These are phyloP conservation scores for Cucurbita ficifolia DNA, from an alignment of 306 rosid species.

Conservation along the genomic window DNA sequence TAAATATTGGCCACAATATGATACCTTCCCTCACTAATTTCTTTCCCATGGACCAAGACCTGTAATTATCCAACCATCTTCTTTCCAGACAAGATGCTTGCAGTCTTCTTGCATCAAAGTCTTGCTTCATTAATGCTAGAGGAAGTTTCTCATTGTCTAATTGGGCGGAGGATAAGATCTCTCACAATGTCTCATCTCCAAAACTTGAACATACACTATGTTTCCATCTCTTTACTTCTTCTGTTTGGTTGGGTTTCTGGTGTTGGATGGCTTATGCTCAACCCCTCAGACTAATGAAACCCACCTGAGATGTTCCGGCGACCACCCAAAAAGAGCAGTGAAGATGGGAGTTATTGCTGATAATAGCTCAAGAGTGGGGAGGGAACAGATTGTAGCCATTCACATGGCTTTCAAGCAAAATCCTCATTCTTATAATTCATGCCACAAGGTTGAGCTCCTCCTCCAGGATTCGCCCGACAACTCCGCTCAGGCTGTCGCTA, in stretches of 20 bases:
- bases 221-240: background rate
- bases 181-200: background rate
- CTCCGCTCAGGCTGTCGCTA: slow-evolving; percentile 14
- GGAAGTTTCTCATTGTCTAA: too few relatives aligned
- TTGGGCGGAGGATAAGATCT: too few relatives aligned
- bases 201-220: background rate
- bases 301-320: background rate
- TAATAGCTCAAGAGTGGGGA: slow-evolving; percentile 18
- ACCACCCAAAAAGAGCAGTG: background rate
- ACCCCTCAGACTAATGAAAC: background rate
- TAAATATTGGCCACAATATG: too few relatives aligned
- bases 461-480: slow-evolving; percentile 9
- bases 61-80: background rate
- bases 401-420: slow-evolving; percentile 25
- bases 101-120: too few relatives aligned
- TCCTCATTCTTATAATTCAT: background rate
- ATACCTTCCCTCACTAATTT: too few relatives aligned
- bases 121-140: too few relatives aligned
- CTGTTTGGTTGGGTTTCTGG: background rate
- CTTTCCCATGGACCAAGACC: background rate
- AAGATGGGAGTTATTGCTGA: slow-evolving; percentile 20
- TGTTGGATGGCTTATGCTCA: background rate
- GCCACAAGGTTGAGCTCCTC: slow-evolving; percentile 9
- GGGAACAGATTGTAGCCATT: slow-evolving; percentile 33
- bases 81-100: too few relatives aligned